phyloP scores from a whole-genome alignment of 2,329 filamentous ascomycete species.

The Colletotrichum theobromicola region DNA sequence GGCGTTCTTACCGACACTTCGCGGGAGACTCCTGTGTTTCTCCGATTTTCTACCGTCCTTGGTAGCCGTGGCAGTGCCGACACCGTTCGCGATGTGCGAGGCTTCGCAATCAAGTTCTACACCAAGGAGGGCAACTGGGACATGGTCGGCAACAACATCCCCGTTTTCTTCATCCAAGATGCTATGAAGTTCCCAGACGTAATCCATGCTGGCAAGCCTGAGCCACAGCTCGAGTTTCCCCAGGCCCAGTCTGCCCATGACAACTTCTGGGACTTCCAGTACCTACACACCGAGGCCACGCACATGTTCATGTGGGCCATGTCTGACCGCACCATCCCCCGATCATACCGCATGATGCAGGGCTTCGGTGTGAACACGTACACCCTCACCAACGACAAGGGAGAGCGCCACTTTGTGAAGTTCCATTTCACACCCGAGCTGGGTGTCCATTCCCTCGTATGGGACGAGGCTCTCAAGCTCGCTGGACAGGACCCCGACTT shows the following conservation, averaged over 20 bases:
- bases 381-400: slow-evolving; percentile 70
- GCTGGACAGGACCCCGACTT: slow-evolving; percentile 80
- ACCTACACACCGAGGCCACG: slow-evolving; percentile 71
- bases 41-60: slow-evolving; percentile 80
- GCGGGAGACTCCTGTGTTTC: slow-evolving; percentile 70
- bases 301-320: slow-evolving; percentile 84
- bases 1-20: slow-evolving; percentile 72
- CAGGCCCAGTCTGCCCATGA: slow-evolving; percentile 76
- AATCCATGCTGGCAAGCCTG: slow-evolving; percentile 65
- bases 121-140: slow-evolving; percentile 82
- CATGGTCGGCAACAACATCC: slow-evolving; percentile 71
- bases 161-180: slow-evolving; percentile 79
- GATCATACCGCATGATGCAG: slow-evolving; percentile 84
- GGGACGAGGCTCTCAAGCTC: slow-evolving; percentile 81
- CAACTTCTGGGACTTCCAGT: slow-evolving; percentile 80
- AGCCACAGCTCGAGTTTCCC: slow-evolving; percentile 73
- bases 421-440: slow-evolving; percentile 78
- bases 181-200: slow-evolving; percentile 77
- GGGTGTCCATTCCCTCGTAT: slow-evolving; percentile 77
- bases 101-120: slow-evolving; percentile 81
- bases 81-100: slow-evolving; percentile 80
- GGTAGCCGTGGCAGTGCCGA: slow-evolving; percentile 79
- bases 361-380: slow-evolving; percentile 86
- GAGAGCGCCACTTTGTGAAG: slow-evolving; percentile 76
- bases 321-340: slow-evolving; percentile 75